Evolutionary conservation across 2,329 filamentous ascomycete genomes (phyloP).

Genomic region (Ophiostoma novo-ulmi): DNA sequence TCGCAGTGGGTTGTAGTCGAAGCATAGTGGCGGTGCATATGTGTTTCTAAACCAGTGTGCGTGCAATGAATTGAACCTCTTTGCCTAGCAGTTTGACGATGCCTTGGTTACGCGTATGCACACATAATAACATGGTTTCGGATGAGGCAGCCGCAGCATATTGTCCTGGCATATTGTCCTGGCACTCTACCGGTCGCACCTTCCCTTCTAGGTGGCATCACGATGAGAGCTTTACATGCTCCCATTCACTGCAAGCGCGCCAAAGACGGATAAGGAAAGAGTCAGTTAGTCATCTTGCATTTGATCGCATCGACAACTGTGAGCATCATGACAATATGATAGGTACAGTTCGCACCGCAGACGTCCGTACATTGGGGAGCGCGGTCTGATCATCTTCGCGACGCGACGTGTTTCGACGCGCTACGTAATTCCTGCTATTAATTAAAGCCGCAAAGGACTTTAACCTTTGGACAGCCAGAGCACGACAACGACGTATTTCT

Average conservation of each 20-base stretch:
- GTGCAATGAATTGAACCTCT: neutral
- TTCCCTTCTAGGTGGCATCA: neutral
- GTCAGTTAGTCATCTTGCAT: neutral
- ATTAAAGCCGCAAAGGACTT: neutral
- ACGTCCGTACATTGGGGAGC: neutral
- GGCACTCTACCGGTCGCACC: neutral
- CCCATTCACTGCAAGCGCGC: neutral
- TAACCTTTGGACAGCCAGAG: neutral
- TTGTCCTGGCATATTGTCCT: neutral
- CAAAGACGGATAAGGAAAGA: neutral
- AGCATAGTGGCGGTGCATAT: constrained; percentile 35
- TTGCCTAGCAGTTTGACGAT: neutral
- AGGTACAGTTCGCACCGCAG: neutral
- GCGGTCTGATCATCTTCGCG: neutral
- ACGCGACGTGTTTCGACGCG: neutral
- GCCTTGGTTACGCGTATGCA: neutral
- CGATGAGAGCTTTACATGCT: neutral
- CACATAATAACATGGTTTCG: neutral
- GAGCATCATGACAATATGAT: neutral
- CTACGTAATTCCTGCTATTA: neutral
- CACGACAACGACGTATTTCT: constrained; percentile 4
- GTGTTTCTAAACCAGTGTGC: neutral
- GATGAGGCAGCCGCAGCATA: neutral
- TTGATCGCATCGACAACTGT: neutral
- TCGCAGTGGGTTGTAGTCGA: constrained; percentile 38